These are phyloP conservation scores for Bonnemaisonia californica DNA, from an alignment of 31 red algal genomes.

Conservation along the genomic window DNA sequence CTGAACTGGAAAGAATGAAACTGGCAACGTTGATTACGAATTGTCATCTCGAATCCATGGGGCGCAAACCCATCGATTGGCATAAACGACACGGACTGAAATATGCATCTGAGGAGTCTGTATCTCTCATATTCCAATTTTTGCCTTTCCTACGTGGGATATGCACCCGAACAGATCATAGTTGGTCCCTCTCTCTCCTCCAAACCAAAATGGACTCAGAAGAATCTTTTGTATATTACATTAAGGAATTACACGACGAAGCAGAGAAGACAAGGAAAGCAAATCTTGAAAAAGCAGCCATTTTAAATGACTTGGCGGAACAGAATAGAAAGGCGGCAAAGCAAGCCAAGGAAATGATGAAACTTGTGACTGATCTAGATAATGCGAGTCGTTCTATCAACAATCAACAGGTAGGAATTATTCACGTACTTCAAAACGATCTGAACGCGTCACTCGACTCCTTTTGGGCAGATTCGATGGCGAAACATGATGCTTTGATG, in stretches of 20 bases:
- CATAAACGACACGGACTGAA: slow-evolving; percentile 8
- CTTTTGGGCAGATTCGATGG: background rate
- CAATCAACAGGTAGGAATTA: background rate
- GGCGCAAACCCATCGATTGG: slow-evolving; percentile 11
- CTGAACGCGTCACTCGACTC: background rate
- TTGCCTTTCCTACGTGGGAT: slow-evolving; percentile 10
- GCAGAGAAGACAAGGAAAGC: background rate
- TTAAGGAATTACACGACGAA: slow-evolving; percentile 8
- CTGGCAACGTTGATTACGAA: slow-evolving; percentile 35
- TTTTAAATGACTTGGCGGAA: background rate
- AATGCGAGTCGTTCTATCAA: background rate
- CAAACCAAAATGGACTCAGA: background rate
- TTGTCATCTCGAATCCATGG: slow-evolving; percentile 29
- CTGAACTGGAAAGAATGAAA: background rate
- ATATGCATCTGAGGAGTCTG: slow-evolving; percentile 1
- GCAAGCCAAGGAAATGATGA: slow-evolving; percentile 5
- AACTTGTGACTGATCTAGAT: background rate
- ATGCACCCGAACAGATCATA: slow-evolving; percentile 3
- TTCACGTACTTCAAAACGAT: background rate
- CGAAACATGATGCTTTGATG: background rate
- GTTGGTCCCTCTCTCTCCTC: background rate
- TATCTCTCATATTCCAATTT: slow-evolving; percentile 11
- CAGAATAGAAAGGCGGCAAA: background rate
- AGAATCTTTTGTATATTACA: background rate
- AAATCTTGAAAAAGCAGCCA: background rate